Evolutionary conservation across 305 asterid genomes (phyloP).

Genomic region (Fraxinus baroniana): DNA sequence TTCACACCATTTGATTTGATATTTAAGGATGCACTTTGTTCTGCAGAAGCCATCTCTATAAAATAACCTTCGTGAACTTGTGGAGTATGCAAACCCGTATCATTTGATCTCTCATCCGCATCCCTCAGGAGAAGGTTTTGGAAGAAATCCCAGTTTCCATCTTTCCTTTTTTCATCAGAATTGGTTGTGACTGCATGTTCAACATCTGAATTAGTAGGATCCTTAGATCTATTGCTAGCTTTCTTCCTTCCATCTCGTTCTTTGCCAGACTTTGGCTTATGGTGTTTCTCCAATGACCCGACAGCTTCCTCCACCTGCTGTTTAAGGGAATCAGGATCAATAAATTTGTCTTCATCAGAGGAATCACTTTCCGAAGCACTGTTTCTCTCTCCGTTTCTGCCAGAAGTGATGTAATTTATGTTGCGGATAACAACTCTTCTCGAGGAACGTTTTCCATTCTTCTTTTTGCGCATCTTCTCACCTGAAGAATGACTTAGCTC

Average conservation of each 20-base stretch:
- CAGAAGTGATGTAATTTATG: slow-evolving; percentile 70
- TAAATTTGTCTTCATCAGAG: slow-evolving; percentile 45
- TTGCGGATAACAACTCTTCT: slow-evolving; percentile 79
- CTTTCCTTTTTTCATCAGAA: slow-evolving; percentile 41
- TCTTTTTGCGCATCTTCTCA: slow-evolving; percentile 32
- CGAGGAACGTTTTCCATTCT: slow-evolving; percentile 45
- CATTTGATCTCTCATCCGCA: slow-evolving; percentile 39
- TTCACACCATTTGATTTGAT: slow-evolving; percentile 24
- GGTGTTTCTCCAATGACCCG: slow-evolving; percentile 53
- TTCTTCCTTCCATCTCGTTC: slow-evolving; percentile 42
- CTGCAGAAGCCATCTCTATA: slow-evolving; percentile 23
- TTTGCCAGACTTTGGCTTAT: slow-evolving; percentile 41
- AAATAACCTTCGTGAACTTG: slow-evolving; percentile 36
- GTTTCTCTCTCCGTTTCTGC: slow-evolving; percentile 41
- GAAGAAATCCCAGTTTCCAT: slow-evolving; percentile 70
- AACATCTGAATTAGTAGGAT: slow-evolving; percentile 22
- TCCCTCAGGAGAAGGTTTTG: slow-evolving; percentile 75
- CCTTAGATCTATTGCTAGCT: slow-evolving; percentile 25
- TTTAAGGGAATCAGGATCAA: slow-evolving; percentile 48
- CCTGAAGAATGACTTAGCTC: slow-evolving; percentile 28
- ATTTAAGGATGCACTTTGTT: slow-evolving; percentile 26
- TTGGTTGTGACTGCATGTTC: slow-evolving; percentile 29
- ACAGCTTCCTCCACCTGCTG: slow-evolving; percentile 63
- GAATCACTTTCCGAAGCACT: slow-evolving; percentile 41
- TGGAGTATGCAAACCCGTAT: slow-evolving; percentile 23